phyloP scores from a whole-genome alignment of 1,284 basidiomycete genomes.

The Apiotrichum domesticum region DNA sequence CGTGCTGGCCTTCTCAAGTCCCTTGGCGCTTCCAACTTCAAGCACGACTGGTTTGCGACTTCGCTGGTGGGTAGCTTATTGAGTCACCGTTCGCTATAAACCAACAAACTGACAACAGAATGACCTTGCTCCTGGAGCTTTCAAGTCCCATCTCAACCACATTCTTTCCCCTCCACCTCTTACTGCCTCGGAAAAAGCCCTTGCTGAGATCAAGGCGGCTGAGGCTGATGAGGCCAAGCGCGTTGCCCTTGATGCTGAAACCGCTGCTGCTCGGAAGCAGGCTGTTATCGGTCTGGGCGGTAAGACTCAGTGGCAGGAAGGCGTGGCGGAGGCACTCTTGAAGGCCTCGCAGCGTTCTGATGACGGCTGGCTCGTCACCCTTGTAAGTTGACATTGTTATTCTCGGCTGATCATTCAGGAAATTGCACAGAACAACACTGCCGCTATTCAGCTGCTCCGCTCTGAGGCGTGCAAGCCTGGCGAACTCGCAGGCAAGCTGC shows the following conservation, averaged over 20 bases:
- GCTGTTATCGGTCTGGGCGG: constrained; percentile 41
- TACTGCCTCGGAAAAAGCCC: constrained; percentile 70
- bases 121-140: constrained; percentile 52
- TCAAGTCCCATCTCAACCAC: constrained; percentile 68
- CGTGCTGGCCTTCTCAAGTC: constrained; percentile 65
- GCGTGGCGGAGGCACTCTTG: constrained; percentile 59
- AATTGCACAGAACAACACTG: constrained; percentile 27
- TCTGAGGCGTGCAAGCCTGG: constrained; percentile 39
- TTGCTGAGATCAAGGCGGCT: constrained; percentile 65
- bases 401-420: constrained; percentile 20
- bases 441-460: constrained; percentile 27
- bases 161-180: constrained; percentile 69
- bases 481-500: constrained; percentile 48
- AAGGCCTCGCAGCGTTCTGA: constrained; percentile 53
- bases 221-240: constrained; percentile 52
- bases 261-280: constrained; percentile 28
- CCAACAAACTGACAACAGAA: constrained; percentile 19
- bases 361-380: constrained; percentile 54
- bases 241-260: constrained; percentile 35
- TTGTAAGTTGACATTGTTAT: constrained; percentile 51
- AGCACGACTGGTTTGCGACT: constrained; percentile 74
- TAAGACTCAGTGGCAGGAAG: constrained; percentile 57
- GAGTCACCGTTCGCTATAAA: background rate
- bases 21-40: constrained; percentile 69
- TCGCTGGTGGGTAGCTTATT: constrained; percentile 59